Evolutionary conservation across 164 flowering plant genomes (phyloP).

Genomic region (Litsea cubeba): DNA sequence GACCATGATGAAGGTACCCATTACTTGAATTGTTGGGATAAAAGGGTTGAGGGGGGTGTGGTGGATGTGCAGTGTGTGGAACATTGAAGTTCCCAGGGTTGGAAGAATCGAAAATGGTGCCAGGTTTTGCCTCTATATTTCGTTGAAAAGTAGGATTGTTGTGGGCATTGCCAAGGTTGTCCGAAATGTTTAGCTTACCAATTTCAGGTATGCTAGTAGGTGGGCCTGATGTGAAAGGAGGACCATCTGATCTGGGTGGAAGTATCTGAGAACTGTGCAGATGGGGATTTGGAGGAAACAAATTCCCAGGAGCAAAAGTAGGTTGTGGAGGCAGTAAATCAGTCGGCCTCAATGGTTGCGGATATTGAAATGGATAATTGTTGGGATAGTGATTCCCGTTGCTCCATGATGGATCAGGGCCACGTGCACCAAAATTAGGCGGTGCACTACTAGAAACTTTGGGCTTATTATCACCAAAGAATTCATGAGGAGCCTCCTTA

Average conservation of each 20-base stretch:
- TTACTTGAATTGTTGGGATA: slow-evolving; percentile 23
- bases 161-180: slow-evolving; percentile 21
- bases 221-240: slow-evolving; percentile 32
- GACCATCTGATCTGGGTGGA: slow-evolving; percentile 38
- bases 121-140: slow-evolving; percentile 28
- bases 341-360: slow-evolving; percentile 39
- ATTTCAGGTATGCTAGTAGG: slow-evolving; percentile 38
- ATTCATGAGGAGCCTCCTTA: slow-evolving; percentile 55
- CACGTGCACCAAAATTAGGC: slow-evolving; percentile 26
- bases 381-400: slow-evolving; percentile 19
- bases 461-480: slow-evolving; percentile 33
- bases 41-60: slow-evolving; percentile 14
- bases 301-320: slow-evolving; percentile 28
- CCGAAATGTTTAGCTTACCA: slow-evolving; percentile 42
- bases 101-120: slow-evolving; percentile 16
- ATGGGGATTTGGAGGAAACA: slow-evolving; percentile 30
- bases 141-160: slow-evolving; percentile 27
- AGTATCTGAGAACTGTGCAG: slow-evolving; percentile 24
- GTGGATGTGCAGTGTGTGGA: slow-evolving; percentile 26
- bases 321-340: slow-evolving; percentile 27
- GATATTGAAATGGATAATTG: slow-evolving; percentile 34
- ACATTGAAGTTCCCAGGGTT: slow-evolving; percentile 20
- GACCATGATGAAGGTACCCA: slow-evolving; percentile 24
- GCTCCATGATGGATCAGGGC: slow-evolving; percentile 34
- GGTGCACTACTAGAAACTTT: slow-evolving; percentile 24